phyloP scores from a whole-genome alignment of 495 filamentous ascomycete genomes.

The Penicillium canescens region DNA sequence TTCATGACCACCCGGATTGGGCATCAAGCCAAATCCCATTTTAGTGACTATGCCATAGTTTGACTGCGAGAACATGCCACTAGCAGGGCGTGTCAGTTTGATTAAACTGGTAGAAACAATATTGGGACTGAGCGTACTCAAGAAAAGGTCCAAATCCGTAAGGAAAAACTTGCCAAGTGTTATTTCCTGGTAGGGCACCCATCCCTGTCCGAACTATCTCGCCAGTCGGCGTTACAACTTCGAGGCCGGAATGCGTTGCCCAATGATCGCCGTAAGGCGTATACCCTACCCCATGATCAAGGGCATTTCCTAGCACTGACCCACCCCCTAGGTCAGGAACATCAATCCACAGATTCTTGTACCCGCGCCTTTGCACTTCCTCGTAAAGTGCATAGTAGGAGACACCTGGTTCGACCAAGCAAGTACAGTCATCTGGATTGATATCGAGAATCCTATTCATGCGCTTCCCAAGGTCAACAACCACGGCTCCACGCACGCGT shows the following conservation, averaged over 20 bases:
- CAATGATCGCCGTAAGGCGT: constrained; percentile 19
- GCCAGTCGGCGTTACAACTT: constrained; percentile 20
- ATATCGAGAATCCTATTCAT: constrained; percentile 32
- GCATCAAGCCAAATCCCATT: too few species aligned
- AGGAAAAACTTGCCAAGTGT: too few species aligned
- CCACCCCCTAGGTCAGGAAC: constrained; percentile 58
- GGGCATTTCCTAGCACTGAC: constrained; percentile 54
- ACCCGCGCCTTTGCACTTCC: constrained; percentile 46
- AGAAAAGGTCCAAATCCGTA: too few species aligned
- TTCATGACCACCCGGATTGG: constrained; percentile 49
- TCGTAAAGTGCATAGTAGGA: constrained; percentile 55
- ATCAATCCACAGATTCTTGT: constrained; percentile 55
- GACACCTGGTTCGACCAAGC: constrained; percentile 49
- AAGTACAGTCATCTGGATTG: constrained; percentile 19
- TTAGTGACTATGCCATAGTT: constrained; percentile 61
- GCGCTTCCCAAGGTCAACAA: too few species aligned
- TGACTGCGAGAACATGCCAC: constrained; percentile 57
- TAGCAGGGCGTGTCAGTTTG: too few species aligned
- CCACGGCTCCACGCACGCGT: too few species aligned
- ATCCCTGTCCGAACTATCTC: constrained; percentile 51
- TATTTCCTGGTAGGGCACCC: too few species aligned
- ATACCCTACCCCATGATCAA: constrained; percentile 44
- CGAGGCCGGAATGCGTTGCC: constrained; percentile 15
- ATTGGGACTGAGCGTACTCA: too few species aligned
- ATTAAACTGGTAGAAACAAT: too few species aligned